Evolutionary conservation across 768 basidiomycete genomes (phyloP), one percentile per base, ranked within the genome.

Genomic region (Mrakia hoshinonis): DNA sequence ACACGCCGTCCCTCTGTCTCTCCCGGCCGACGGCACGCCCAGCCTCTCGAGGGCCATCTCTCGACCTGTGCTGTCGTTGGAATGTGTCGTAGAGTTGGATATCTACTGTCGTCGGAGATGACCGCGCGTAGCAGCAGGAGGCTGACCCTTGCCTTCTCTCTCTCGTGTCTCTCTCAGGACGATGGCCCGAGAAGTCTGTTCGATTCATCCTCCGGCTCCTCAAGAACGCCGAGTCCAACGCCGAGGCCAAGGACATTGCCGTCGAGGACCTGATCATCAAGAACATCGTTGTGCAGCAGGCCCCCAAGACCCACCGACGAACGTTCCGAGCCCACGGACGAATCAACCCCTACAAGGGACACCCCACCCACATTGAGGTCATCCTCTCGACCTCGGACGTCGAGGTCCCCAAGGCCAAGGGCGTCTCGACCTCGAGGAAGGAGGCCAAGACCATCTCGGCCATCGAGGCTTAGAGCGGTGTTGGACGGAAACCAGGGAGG

Each of bases 121-220:
- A 9, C 43, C 22, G 39, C 46, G 36, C 24, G 20, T 64, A 13
- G 46, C 24, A 52, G 20, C 20, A 9, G 7, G 10, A 31, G 12
- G 7, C 64, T 66, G 26, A 66, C 47, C 11, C 22, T 0, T 20
- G 4, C 46, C 24, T 29, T 51, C 22, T 4, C 38, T 60, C 64
- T 61, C 11, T 36, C 46, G 20, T n/a, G 20, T 46, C 43, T 24
- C 24, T 26, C 18, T 67, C 76, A 97, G 95, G 96, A 87, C 95
- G 96, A 80, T 98, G 96, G 96, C 96, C 96, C 80, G 94, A 92
- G 84, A 98, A 99, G 84, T 97, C 92, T 64, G 87, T 96, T 82
- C 89, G 89, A 81, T 95, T 93, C 85, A 89, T 99, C 80, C 85
- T 88, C 74, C 87, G 91, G 76, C 87, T 99, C 67, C 82, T 99